Conservation (phyloP, 169 alveolate genomes). For the Eimeria zaria region DNA sequence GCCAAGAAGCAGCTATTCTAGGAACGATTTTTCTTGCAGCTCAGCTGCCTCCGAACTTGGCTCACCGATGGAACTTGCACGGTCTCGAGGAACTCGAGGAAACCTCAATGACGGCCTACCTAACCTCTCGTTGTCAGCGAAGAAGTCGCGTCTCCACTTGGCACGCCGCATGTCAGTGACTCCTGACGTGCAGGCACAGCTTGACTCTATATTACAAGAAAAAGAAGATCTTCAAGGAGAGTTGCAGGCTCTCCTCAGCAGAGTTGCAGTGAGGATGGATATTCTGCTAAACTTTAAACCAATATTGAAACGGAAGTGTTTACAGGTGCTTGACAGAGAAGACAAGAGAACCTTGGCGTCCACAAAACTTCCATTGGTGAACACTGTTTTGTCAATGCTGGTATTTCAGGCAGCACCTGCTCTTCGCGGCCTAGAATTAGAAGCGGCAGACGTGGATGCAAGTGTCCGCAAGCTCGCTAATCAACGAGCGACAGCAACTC, state of each 20-base stretch:
- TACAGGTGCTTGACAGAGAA: background rate
- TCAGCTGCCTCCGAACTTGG: background rate
- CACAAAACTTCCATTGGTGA: background rate
- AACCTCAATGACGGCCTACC: background rate
- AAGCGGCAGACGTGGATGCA: conserved; percentile 43
- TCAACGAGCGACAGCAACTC: conserved; percentile 17
- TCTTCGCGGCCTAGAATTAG: conserved; percentile 29
- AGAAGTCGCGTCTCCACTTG: background rate
- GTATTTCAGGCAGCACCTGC: conserved; percentile 25
- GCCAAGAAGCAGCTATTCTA: background rate
- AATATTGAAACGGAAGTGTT: background rate
- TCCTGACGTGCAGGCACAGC: conserved; percentile 24
- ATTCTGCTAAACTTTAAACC: background rate
- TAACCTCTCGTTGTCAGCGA: background rate
- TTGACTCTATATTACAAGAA: conserved; percentile 6
- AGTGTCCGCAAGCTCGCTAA: background rate
- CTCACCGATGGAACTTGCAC: background rate
- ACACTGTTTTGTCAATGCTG: background rate
- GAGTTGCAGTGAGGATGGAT: conserved; percentile 62
- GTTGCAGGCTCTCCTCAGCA: conserved; percentile 20
- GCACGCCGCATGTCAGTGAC: conserved; percentile 14
- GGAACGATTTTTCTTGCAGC: background rate
- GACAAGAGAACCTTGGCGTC: background rate
- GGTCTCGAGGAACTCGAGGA: background rate
- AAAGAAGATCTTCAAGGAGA: conserved; percentile 10